Percentiles rank a stretch among this genome's conserved stretches.
phyloP scores from a whole-genome alignment of 495 filamentous ascomycete genomes.

The Lasiosphaeris hirsuta region DNA sequence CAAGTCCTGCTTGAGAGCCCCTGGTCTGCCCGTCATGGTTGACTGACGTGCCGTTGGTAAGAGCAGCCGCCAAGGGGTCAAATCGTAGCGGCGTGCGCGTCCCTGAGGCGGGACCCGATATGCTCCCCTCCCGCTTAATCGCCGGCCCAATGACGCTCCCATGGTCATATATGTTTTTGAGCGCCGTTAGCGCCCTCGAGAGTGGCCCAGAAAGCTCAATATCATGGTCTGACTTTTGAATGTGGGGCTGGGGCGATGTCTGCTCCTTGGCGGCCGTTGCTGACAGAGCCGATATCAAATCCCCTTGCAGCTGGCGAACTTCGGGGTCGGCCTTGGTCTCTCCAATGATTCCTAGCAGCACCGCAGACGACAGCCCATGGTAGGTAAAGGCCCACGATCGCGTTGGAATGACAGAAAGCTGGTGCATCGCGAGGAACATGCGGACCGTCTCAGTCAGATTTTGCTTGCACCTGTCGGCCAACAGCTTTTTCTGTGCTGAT shows the following conservation, averaged over 20 bases:
- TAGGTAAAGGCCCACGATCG: slow-evolving; percentile 66
- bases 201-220: slow-evolving; percentile 55
- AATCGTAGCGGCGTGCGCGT: slow-evolving; percentile 39
- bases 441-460: slow-evolving; percentile 64
- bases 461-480: slow-evolving; percentile 55
- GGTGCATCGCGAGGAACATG: slow-evolving; percentile 66
- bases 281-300: slow-evolving; percentile 53
- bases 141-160: slow-evolving; percentile 42
- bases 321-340: slow-evolving; percentile 57
- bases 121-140: slow-evolving; percentile 38
- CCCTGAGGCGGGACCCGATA: slow-evolving; percentile 33
- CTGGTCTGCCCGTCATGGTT: slow-evolving; percentile 16
- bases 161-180: slow-evolving; percentile 58
- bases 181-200: slow-evolving; percentile 49
- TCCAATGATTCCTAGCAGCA: slow-evolving; percentile 61
- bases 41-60: background rate
- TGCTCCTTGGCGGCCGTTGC: slow-evolving; percentile 53
- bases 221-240: slow-evolving; percentile 47
- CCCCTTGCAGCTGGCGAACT: slow-evolving; percentile 53
- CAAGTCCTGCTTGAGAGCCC: slow-evolving; percentile 31
- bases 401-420: slow-evolving; percentile 60
- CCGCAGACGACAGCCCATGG: slow-evolving; percentile 60
- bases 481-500: slow-evolving; percentile 40
- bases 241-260: slow-evolving; percentile 43
- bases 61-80: slow-evolving; percentile 3